Evolutionary conservation across 164 flowering plant genomes (phyloP), one percentile per base, ranked within the genome.

Genomic region (Piper longum): DNA sequence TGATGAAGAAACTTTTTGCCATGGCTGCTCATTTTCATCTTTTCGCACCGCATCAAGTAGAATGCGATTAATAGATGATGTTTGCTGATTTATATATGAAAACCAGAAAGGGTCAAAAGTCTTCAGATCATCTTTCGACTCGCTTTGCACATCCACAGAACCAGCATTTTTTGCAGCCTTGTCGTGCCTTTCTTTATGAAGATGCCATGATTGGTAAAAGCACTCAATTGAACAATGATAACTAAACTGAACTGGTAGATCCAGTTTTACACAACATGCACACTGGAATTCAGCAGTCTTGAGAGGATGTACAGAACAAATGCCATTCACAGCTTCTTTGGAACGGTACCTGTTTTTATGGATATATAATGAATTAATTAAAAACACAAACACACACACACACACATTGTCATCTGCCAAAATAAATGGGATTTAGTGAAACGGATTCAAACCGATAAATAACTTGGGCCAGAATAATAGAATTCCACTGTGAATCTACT

Each of bases 281-380:
- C 84, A 80, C 67, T 78, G 84, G 19, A 73, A 16, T 17, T 66
- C 66, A 39, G 81, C 80, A n/a, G 56, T 11, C 67, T 70, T 41
- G 56, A 52, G 4, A 17, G 18, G 67, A 61, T 76, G 81, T 48
- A 74, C 72, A 65, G 64, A 69, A 62, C 84, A 76, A 48, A 48
- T 19, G 56, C 43, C 7, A 26, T 55, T 19, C 57, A 43, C 59
- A 4, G 57, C 36, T 62, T 40, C 51, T 62, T 54, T 63, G 39
- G 62, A 59, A 8, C 81, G 66, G 67, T 72, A 76, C 81, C 83
- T 80, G 70, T 44, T 65, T 17, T 39, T 7, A 60, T 11, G 13
- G 9, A 4, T 40, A 5, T 9, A 54, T 36, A 7, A 7, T 42
- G 54, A 18, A 54, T 52, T 11, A 44, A 54, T 62, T 36, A 62